Base-by-base conservation (phyloP, 2,329 filamentous ascomycete species). In the Colletotrichum sp. region DNA sequence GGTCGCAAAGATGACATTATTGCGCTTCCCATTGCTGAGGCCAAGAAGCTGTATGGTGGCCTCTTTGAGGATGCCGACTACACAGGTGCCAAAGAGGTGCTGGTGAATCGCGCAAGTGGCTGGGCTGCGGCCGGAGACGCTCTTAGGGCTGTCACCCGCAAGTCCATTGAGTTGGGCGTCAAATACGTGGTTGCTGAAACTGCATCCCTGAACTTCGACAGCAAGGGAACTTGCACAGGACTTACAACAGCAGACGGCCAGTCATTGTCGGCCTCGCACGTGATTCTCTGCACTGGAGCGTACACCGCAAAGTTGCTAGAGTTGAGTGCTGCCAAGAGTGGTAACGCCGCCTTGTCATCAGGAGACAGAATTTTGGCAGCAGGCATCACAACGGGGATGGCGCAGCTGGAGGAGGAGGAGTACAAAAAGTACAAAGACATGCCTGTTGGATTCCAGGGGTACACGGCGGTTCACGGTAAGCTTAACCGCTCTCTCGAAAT, bases 91-190 rank as follows among this genome's bases (percentile, higher is more conserved):
- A 91, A 89, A 78, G 89, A 92, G 78, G 90, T 93, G 4, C 84
- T 92, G 16, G 83, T 93, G 60, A 93, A 93, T 84, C 89, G 87
- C 79, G 89, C 88, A 32, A 92, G 91, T 81, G 92, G 92, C 1
- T 93, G 91, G 90, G 91, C 88, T 8, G 90, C 90, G n/a, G 92
- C 92, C 3, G 90, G 90, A 4, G 90, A 92, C 78, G 87, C 88
- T 34, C 80, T 93, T 75, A 82, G 85, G 67, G 89, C 88, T 2
- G 86, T 93, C 10, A 93, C 90, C 2, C 86, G 87, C 38, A 85
- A 85, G 72, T 86, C 86, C 18, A 78, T 93, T 7, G 85, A 88
- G 63, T 81, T 91, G 8, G 92, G 92, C 1, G 92, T 93, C 76
- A 88, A 88, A 80, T 93, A 93, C 72, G 86, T 91, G 12, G 85